Evolutionary conservation across 352 stramenopile species (phyloP), one percentile per base, ranked within the genome.

Genomic region (Globisporangium cylindrosporum): DNA sequence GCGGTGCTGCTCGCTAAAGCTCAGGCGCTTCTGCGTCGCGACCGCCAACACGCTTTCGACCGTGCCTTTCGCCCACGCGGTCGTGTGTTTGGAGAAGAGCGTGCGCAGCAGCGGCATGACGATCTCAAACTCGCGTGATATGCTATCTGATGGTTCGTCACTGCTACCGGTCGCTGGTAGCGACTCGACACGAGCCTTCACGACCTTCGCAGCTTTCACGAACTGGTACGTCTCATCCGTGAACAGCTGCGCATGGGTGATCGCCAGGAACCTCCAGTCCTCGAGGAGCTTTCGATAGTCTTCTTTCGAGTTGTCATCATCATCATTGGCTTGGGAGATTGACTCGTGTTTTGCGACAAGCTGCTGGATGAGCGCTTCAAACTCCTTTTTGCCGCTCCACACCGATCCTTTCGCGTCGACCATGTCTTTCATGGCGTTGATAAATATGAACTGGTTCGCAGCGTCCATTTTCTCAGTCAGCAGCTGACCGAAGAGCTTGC

Each of bases 181-280:
- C 0, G 67, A 58, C 34, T 91, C 82, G 12, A 91, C 74, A 3
- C 81, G 77, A n/a, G 68, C 59, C 63, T 86, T 80, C 7, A 92
- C 79, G 14, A 74, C 69, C 62, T 93, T 93, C 5, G 79, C 76
- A 15, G 84, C 82, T 55, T 89, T 89, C 29, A 74, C 84, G 67
- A 94, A 94, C 71, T 90, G 69, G 57, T 90, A 94, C 62, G 86
- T 90, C 67, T 94, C 86, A 67, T 94, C 86, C 7, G 84, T 94
- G 66, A 90, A 89, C 10, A 94, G 78, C 61, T 91, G 78, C 12
- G 73, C 68, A 62, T 92, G 82, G 1, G 82, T 89, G 66, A 92
- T 63, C 3, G 74, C 77, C 25, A 88, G 46, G 43, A 92, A 73
- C 64, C 78, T 76, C 86, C 84, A 94, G 43, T 78, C 61, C 0